Evolutionary conservation across 2,329 filamentous ascomycete genomes (phyloP).

Genomic region (Aureobasidium vineae): DNA sequence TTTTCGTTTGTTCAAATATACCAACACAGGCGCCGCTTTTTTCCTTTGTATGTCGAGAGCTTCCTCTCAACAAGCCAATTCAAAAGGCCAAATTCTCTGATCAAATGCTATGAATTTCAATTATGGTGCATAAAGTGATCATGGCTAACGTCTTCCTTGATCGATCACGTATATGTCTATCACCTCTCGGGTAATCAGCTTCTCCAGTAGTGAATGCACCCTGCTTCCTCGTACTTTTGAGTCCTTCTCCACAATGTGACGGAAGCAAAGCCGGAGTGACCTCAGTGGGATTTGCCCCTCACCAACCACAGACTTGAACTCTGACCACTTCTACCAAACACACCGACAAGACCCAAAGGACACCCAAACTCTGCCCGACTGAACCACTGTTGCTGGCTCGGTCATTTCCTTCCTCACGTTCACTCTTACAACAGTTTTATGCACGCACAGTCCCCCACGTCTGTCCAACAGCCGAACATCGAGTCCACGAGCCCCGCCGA

Average conservation of each 20-base stretch:
- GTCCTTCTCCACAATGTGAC: conserved; percentile 2
- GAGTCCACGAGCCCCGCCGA: conserved; percentile 42
- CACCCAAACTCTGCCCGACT: conserved; percentile 41
- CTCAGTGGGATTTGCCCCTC: conserved; percentile 16
- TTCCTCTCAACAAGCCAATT: not conserved
- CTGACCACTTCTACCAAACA: not conserved
- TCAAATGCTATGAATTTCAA: not conserved
- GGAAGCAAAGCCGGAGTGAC: not conserved
- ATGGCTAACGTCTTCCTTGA: not conserved
- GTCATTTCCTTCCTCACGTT: conserved; percentile 46
- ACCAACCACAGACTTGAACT: not conserved
- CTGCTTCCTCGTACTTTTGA: no score
- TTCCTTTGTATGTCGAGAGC: conserved; percentile 9
- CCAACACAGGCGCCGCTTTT: conserved; percentile 18
- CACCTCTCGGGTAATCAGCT: not conserved
- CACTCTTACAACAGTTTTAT: conserved; percentile 56
- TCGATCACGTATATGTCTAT: not conserved
- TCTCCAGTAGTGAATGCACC: no score
- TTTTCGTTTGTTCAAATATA: conserved; percentile 23
- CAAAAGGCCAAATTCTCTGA: not conserved
- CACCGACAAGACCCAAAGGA: not conserved
- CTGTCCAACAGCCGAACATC: conserved; percentile 48
- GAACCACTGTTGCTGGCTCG: conserved; percentile 56
- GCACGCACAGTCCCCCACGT: conserved; percentile 59
- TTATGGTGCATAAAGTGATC: not conserved